Conservation (phyloP, 768 basidiomycete genomes). For the Termitomyces sp. region DNA sequence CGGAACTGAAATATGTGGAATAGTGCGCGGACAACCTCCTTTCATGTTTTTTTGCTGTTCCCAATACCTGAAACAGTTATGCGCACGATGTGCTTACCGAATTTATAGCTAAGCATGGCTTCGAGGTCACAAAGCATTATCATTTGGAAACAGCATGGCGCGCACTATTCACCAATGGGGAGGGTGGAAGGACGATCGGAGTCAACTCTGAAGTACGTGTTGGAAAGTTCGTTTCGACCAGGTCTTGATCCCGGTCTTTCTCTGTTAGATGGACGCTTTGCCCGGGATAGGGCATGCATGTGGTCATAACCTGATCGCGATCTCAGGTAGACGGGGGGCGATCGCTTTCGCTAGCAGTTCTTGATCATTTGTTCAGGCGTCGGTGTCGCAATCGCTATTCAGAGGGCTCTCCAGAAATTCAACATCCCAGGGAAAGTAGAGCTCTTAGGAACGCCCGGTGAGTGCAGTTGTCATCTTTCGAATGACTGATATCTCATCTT, state of each 20-base stretch:
- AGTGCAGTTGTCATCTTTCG: constrained; percentile 1
- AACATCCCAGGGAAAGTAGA: constrained; percentile 66
- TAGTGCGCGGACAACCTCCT: constrained; percentile 34
- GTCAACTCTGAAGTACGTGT: constrained; percentile 70
- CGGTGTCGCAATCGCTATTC: constrained; percentile 67
- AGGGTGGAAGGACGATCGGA: constrained; percentile 67
- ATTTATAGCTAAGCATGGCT: constrained; percentile 66
- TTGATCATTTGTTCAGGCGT: constrained; percentile 40
- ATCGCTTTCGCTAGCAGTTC: background rate
- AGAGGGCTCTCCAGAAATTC: constrained; percentile 55
- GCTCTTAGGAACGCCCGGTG: constrained; percentile 77
- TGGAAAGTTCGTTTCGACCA: background rate
- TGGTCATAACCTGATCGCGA: constrained; percentile 82
- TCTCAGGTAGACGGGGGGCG: constrained; percentile 33
- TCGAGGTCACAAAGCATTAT: constrained; percentile 57
- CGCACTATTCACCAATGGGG: constrained; percentile 61
- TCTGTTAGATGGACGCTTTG: constrained; percentile 56
- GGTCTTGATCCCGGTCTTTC: background rate
- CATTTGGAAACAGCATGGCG: constrained; percentile 73
- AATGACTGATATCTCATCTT: background rate
- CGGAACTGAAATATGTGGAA: constrained; percentile 69
- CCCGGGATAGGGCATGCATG: constrained; percentile 67
- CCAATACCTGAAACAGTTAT: constrained; percentile 34
- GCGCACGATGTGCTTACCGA: constrained; percentile 68
- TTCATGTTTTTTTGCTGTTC: background rate